These are phyloP conservation scores for Rachicladosporium sp. DNA, from an alignment of 2,329 filamentous ascomycete species.

Conservation along the genomic window DNA sequence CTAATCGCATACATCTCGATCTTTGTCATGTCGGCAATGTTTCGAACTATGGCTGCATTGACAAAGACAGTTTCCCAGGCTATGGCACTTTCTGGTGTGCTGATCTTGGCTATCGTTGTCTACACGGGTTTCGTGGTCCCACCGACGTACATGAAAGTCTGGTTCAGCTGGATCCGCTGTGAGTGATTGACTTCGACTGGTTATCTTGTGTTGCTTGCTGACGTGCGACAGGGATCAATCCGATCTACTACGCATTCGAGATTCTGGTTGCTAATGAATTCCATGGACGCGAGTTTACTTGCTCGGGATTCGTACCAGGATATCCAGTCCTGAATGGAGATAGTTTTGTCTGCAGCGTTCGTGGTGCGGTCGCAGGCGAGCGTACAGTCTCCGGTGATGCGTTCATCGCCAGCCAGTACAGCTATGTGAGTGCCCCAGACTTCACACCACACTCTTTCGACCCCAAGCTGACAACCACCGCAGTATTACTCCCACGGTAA, in stretches of 20 bases:
- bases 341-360: slow-evolving; percentile 25
- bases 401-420: slow-evolving; percentile 23
- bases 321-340: slow-evolving; percentile 22
- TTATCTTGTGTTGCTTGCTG: no score
- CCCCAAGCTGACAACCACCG: no score
- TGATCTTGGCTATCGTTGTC: slow-evolving; percentile 47
- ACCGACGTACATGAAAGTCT: slow-evolving; percentile 34
- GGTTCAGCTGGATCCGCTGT: slow-evolving; percentile 54
- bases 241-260: slow-evolving; percentile 54
- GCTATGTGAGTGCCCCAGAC: slow-evolving; percentile 18
- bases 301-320: slow-evolving; percentile 27
- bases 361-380: slow-evolving; percentile 28
- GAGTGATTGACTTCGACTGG: no score
- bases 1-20: slow-evolving; percentile 49
- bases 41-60: slow-evolving; percentile 50
- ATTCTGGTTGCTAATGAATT: slow-evolving; percentile 45
- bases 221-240: slow-evolving; percentile 32
- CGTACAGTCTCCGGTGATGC: slow-evolving; percentile 27
- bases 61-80: slow-evolving; percentile 60
- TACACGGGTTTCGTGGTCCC: slow-evolving; percentile 41
- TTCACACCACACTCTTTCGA: no score
- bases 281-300: slow-evolving; percentile 20
- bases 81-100: slow-evolving; percentile 42
- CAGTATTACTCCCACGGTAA: no score
- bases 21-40: slow-evolving; percentile 44